phyloP scores from a whole-genome alignment of 345 rosid genomes.

The Cardamine chenopodiifolia region DNA sequence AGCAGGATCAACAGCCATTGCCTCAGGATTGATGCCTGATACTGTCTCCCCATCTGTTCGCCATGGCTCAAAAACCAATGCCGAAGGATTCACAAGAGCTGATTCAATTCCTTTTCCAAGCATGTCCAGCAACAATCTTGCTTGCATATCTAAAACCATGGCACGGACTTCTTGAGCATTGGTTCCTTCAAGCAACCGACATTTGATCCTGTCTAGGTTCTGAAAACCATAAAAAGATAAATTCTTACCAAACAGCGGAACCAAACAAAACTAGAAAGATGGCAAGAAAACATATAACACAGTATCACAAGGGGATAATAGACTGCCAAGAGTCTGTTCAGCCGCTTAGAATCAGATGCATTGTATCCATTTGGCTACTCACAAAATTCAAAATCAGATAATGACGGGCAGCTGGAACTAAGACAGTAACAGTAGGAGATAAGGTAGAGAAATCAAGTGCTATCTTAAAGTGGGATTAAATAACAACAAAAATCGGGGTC shows the following conservation, averaged over 20 bases:
- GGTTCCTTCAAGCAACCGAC: constrained; percentile 95
- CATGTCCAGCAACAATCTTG: constrained; percentile 95
- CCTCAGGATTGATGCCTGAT: constrained; percentile 76
- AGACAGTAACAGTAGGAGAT: not conserved
- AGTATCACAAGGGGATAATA: constrained; percentile 25
- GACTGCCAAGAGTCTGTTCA: constrained; percentile 16
- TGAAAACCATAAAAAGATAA: constrained; percentile 49
- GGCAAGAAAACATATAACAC: not conserved
- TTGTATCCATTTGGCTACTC: constrained; percentile 16
- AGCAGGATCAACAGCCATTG: constrained; percentile 95
- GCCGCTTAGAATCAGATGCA: constrained; percentile 9
- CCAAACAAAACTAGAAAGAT: constrained; percentile 14
- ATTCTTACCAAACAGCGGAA: constrained; percentile 20
- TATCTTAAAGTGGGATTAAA: not conserved
- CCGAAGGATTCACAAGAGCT: constrained; percentile 93
- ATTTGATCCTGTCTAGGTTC: constrained; percentile 97
- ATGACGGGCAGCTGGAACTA: not conserved
- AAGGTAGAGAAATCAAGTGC: not conserved
- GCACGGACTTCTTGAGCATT: constrained; percentile 99
- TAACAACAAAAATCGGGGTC: not conserved
- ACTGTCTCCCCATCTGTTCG: constrained; percentile 72
- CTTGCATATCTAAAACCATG: constrained; percentile 99
- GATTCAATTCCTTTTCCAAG: constrained; percentile 98
- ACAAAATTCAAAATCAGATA: constrained; percentile 12
- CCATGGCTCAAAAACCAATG: constrained; percentile 89